phyloP scores from a whole-genome alignment of 2,329 filamentous ascomycete species.

The Raffaelea ambrosiae region DNA sequence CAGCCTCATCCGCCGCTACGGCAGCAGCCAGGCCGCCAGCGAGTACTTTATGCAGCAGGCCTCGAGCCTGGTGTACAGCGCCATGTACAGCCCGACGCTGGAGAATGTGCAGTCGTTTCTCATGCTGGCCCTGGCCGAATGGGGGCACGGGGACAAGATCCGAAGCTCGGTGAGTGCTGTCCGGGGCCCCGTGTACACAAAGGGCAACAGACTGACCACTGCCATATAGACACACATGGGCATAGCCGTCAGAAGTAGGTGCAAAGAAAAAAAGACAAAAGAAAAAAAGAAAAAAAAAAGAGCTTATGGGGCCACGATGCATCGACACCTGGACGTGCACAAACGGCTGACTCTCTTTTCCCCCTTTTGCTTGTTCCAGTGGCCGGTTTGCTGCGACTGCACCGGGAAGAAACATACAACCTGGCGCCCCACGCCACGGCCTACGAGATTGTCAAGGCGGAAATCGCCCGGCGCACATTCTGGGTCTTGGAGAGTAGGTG shows the following conservation, averaged over 20 bases:
- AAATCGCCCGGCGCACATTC: slow-evolving; percentile 24
- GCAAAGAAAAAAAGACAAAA: not conserved
- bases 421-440: slow-evolving; percentile 11
- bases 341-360: not conserved
- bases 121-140: slow-evolving; percentile 21
- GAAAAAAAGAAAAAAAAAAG: no score
- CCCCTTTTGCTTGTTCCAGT: slow-evolving; percentile 14
- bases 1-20: slow-evolving; percentile 12
- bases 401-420: slow-evolving; percentile 44
- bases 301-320: no score
- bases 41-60: slow-evolving; percentile 16
- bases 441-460: slow-evolving; percentile 21
- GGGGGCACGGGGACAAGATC: slow-evolving; percentile 23
- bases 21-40: slow-evolving; percentile 14
- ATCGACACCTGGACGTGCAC: no score
- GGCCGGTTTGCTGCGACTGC: slow-evolving; percentile 44
- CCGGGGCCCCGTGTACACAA: not conserved
- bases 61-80: slow-evolving; percentile 10
- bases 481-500: slow-evolving; percentile 23
- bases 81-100: slow-evolving; percentile 19
- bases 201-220: not conserved
- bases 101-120: slow-evolving; percentile 21
- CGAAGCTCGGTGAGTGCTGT: slow-evolving; percentile 21
- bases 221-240: slow-evolving; percentile 8
- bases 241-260: slow-evolving; percentile 17